Conservation (phyloP, 2,329 filamentous ascomycete genomes). For the Fusarium fracticaudum region DNA sequence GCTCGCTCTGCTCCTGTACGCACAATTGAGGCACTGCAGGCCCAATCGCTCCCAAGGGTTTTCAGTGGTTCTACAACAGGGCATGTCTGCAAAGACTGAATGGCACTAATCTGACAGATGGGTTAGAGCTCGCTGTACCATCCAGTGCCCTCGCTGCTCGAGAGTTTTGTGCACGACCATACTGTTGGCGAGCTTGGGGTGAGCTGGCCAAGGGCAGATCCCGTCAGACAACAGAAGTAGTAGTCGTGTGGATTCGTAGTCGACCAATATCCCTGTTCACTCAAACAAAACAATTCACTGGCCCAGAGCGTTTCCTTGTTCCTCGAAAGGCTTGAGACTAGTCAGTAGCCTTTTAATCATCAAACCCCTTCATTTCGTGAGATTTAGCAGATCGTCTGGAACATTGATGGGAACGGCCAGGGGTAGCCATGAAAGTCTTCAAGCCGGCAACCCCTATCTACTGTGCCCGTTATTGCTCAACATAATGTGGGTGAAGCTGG, state of each 20-base stretch:
- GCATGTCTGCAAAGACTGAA: neutral
- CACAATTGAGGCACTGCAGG: neutral
- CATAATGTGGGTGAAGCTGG: neutral
- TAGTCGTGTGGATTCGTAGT: neutral
- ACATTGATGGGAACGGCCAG: neutral
- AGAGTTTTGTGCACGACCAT: conserved; percentile 6
- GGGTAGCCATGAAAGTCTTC: neutral
- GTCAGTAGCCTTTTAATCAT: neutral
- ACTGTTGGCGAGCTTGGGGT: neutral
- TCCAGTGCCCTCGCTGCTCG: neutral
- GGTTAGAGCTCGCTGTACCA: neutral
- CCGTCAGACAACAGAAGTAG: neutral
- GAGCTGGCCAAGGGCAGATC: neutral
- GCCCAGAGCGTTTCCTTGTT: neutral
- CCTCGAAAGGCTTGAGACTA: no score
- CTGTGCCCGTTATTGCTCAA: neutral
- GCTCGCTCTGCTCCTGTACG: conserved; percentile 1
- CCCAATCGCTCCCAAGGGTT: conserved; percentile 5
- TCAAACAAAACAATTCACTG: neutral
- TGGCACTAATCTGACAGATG: neutral
- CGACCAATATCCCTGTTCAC: neutral
- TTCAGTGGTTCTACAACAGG: neutral
- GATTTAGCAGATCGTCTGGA: neutral
- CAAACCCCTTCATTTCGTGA: neutral
- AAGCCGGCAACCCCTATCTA: neutral